phyloP scores from a whole-genome alignment of 768 basidiomycete species.

The Hericium erinaceus region DNA sequence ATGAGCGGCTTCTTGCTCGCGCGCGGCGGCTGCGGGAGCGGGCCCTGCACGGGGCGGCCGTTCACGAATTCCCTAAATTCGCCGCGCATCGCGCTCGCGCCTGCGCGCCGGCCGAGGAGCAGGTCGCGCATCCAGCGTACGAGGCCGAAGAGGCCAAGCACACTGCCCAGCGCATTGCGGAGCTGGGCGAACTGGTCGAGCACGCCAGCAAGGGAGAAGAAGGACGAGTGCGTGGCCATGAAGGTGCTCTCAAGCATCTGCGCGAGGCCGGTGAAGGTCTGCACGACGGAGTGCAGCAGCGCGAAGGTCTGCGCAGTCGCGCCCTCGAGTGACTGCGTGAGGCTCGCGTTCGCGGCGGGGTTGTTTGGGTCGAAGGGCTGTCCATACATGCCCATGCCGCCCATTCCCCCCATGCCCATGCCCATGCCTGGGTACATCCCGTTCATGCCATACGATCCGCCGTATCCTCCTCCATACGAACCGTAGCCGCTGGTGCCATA shows the following conservation, averaged over 20 bases:
- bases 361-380: conserved; percentile 31
- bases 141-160: conserved; percentile 86
- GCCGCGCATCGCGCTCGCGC: conserved; percentile 35
- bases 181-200: conserved; percentile 91
- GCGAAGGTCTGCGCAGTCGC: conserved; percentile 91
- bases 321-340: conserved; percentile 81
- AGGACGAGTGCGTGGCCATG: conserved; percentile 92
- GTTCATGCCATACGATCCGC: conserved; percentile 27
- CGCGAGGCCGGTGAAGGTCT: conserved; percentile 88
- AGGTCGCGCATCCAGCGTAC: conserved; percentile 75
- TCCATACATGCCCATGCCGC: conserved; percentile 32
- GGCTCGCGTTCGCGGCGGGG: conserved; percentile 44
- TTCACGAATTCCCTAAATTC: conserved; percentile 76
- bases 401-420: conserved; percentile 28
- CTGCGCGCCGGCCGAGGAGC: conserved; percentile 35
- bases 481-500: conserved; percentile 24
- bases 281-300: conserved; percentile 89
- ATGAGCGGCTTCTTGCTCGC: conserved; percentile 85
- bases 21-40: conserved; percentile 37
- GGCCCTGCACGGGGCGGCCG: conserved; percentile 49
- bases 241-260: conserved; percentile 98
- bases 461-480: conserved; percentile 16
- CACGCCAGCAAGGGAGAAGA: conserved; percentile 95
- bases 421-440: conserved; percentile 34
- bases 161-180: conserved; percentile 86